These are phyloP conservation scores for Sporobolus alterniflorus DNA, from an alignment of 202 grass and related monocot species.

Conservation along the genomic window DNA sequence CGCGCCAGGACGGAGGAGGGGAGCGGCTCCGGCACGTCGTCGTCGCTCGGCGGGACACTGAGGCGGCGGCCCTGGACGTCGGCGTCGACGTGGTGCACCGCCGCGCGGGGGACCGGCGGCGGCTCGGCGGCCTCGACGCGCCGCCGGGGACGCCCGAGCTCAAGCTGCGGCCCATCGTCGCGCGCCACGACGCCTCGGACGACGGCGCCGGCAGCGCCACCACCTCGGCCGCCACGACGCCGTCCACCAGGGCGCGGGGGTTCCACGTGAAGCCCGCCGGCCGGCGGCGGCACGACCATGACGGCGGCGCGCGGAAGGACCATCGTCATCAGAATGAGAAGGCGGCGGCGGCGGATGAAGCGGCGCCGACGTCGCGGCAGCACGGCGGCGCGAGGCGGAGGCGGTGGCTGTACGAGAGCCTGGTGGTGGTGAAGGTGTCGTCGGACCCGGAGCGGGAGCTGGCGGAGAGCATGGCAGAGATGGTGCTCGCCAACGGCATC, in stretches of 20 bases:
- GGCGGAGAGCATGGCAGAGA: slow-evolving; percentile 87
- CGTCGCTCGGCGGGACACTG: not conserved
- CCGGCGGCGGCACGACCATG: not conserved
- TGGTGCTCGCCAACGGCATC: slow-evolving; percentile 78
- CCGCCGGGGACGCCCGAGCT: slow-evolving; percentile 57
- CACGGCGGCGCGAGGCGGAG: slow-evolving; percentile 37
- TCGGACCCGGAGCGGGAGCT: slow-evolving; percentile 75
- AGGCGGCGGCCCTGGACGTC: slow-evolving; percentile 8
- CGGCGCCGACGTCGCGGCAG: not conserved
- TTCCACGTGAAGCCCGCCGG: slow-evolving; percentile 33
- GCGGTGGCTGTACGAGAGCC: slow-evolving; percentile 69
- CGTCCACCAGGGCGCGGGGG: slow-evolving; percentile 43
- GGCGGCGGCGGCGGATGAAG: not conserved
- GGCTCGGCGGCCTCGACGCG: slow-evolving; percentile 41
- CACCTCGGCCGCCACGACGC: slow-evolving; percentile 48
- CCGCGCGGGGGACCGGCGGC: slow-evolving; percentile 6
- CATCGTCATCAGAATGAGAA: not conserved
- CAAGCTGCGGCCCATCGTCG: slow-evolving; percentile 75
- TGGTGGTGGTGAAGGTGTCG: slow-evolving; percentile 79
- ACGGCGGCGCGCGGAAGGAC: not conserved
- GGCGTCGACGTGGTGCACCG: slow-evolving; percentile 44
- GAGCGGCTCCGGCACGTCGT: slow-evolving; percentile 33
- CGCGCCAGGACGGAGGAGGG: slow-evolving; percentile 23
- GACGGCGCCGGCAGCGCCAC: not conserved
- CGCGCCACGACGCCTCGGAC: slow-evolving; percentile 41